Percentiles rank a stretch among this genome's conserved stretches.
These are phyloP conservation scores for Ophiorrhiza pumila DNA, from an alignment of 257 asterid genomes.

Conservation along the genomic window DNA sequence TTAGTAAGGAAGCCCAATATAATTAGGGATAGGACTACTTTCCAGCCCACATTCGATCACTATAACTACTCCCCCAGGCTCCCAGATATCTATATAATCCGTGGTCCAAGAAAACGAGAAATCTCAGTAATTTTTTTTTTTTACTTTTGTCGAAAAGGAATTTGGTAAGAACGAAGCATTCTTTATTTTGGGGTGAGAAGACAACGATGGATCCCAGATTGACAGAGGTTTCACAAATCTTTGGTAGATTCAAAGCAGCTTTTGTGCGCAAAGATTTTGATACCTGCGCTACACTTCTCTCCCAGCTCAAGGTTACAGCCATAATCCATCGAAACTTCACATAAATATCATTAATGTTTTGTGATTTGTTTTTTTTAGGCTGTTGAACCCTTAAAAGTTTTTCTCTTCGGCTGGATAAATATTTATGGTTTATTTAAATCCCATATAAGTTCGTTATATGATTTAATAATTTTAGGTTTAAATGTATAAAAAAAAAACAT, in stretches of 20 bases:
- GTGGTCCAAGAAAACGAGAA: no score
- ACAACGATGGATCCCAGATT: constrained; percentile 64
- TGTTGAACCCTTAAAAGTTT: neutral
- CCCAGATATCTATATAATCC: no score
- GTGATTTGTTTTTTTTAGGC: neutral
- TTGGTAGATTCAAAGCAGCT: constrained; percentile 79
- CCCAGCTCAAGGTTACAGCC: constrained; percentile 69
- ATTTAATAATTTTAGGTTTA: neutral
- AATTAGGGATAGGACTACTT: no score
- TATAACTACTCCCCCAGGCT: no score
- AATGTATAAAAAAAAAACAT: no score
- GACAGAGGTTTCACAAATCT: constrained; percentile 59
- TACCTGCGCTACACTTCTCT: constrained; percentile 52
- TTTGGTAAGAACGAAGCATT: no score
- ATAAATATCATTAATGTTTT: neutral
- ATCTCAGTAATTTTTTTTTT: no score
- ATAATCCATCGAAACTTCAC: neutral
- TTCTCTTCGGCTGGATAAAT: neutral
- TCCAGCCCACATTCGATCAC: no score
- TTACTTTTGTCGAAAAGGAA: no score
- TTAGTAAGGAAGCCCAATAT: no score
- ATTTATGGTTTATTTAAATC: neutral
- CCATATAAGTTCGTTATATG: neutral
- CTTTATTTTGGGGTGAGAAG: no score
- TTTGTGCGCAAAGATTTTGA: constrained; percentile 63